Percentiles rank a stretch among this genome's conserved stretches.
Conservation (phyloP, 768 basidiomycete species). For the Hirschioporus abietinus region DNA sequence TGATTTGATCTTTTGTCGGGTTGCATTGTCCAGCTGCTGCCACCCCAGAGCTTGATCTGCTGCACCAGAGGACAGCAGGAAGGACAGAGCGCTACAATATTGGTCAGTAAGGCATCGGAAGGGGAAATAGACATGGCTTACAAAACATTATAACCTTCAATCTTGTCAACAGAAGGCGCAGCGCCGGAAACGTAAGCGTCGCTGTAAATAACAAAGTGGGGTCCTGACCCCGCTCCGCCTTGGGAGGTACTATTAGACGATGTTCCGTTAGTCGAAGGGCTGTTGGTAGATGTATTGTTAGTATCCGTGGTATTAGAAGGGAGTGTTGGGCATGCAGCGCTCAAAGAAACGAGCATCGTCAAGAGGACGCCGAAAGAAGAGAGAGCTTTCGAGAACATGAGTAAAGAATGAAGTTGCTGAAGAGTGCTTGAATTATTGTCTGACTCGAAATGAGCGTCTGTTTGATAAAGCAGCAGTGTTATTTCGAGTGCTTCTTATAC, state of each 20-base stretch:
- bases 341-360: neutral
- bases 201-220: constrained; percentile 3
- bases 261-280: neutral
- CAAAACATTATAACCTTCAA: constrained; percentile 1
- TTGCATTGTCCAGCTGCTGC: constrained; percentile 7
- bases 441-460: neutral
- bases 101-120: neutral
- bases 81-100: constrained; percentile 9
- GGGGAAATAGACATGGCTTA: neutral
- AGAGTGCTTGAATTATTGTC: neutral
- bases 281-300: neutral
- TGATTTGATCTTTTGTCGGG: constrained; percentile 15
- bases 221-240: neutral
- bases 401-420: constrained; percentile 3
- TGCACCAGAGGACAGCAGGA: constrained; percentile 11
- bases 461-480: neutral
- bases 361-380: neutral
- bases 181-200: neutral
- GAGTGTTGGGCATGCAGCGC: neutral
- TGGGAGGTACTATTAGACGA: neutral
- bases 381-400: constrained; percentile 2
- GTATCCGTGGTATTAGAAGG: neutral
- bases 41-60: constrained; percentile 13
- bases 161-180: neutral
- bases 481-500: neutral